phyloP scores from a whole-genome alignment of 345 rosid species.

The Acer campestre region DNA sequence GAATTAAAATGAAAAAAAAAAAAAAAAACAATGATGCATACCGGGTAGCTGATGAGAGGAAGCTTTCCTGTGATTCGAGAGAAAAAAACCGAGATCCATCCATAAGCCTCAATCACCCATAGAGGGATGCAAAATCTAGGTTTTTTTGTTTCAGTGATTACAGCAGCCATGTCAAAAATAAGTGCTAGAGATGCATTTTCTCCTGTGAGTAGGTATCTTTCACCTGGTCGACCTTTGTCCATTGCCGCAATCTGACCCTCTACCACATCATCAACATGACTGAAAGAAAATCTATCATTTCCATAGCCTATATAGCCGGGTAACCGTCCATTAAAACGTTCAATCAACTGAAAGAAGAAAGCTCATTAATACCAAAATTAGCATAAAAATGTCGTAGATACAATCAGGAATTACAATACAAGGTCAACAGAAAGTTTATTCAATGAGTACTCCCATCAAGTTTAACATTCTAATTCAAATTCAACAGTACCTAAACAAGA shows the following conservation, averaged over 20 bases:
- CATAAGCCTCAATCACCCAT: slow-evolving; percentile 58
- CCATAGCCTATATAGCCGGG: slow-evolving; percentile 88
- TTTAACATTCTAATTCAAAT: background rate
- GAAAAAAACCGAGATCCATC: slow-evolving; percentile 67
- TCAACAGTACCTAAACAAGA: background rate
- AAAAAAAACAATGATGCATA: slow-evolving; percentile 34
- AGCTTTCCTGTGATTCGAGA: slow-evolving; percentile 79
- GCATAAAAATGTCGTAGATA: background rate
- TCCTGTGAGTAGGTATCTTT: slow-evolving; percentile 84
- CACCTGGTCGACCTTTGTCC: slow-evolving; percentile 67
- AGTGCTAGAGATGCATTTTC: slow-evolving; percentile 78
- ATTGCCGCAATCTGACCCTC: slow-evolving; percentile 80
- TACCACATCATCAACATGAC: slow-evolving; percentile 86
- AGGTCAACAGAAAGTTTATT: background rate
- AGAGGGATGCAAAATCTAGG: slow-evolving; percentile 73
- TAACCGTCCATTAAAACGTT: slow-evolving; percentile 77
- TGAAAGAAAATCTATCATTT: slow-evolving; percentile 66
- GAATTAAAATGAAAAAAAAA: background rate
- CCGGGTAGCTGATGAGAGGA: slow-evolving; percentile 88
- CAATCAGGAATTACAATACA: background rate
- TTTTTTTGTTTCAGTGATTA: slow-evolving; percentile 57
- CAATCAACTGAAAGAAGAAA: slow-evolving; percentile 59
- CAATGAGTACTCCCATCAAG: background rate
- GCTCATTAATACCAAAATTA: background rate
- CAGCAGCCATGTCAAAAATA: slow-evolving; percentile 77